These are phyloP conservation scores for Brettanomyces anomalus DNA, from an alignment of 805 yeast genomes.

Conservation along the genomic window DNA sequence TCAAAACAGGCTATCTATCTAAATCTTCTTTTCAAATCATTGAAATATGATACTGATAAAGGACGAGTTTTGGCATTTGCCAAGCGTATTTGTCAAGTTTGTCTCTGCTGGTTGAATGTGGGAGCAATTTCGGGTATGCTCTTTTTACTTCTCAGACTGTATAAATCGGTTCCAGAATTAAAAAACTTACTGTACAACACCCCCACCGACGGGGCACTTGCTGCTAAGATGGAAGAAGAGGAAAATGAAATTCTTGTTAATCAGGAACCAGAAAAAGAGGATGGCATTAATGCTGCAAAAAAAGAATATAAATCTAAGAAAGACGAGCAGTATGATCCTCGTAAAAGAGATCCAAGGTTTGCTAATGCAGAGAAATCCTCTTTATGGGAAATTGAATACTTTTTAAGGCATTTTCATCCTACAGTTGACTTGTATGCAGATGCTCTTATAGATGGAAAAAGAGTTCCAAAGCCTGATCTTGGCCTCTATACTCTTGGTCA, in stretches of 20 bases:
- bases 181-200: slow-evolving; percentile 51
- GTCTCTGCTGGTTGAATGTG: slow-evolving; percentile 76
- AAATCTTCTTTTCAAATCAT: slow-evolving; percentile 74
- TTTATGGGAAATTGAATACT: slow-evolving; percentile 77
- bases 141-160: slow-evolving; percentile 61
- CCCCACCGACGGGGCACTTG: slow-evolving; percentile 40
- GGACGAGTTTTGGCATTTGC: slow-evolving; percentile 80
- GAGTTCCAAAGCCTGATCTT: slow-evolving; percentile 69
- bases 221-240: slow-evolving; percentile 34
- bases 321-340: slow-evolving; percentile 55
- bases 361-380: slow-evolving; percentile 80
- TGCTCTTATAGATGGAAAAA: slow-evolving; percentile 32
- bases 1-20: slow-evolving; percentile 90
- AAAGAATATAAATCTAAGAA: slow-evolving; percentile 3
- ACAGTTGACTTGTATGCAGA: slow-evolving; percentile 77
- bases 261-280: slow-evolving; percentile 15
- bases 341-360: slow-evolving; percentile 84
- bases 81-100: slow-evolving; percentile 79
- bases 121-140: slow-evolving; percentile 86
- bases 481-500: slow-evolving; percentile 82
- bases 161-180: slow-evolving; percentile 55
- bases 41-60: slow-evolving; percentile 57
- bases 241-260: slow-evolving; percentile 11
- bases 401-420: slow-evolving; percentile 83
- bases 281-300: slow-evolving; percentile 7